Base-by-base conservation (phyloP, 148 eudicot species). In the Chenopodium album region DNA sequence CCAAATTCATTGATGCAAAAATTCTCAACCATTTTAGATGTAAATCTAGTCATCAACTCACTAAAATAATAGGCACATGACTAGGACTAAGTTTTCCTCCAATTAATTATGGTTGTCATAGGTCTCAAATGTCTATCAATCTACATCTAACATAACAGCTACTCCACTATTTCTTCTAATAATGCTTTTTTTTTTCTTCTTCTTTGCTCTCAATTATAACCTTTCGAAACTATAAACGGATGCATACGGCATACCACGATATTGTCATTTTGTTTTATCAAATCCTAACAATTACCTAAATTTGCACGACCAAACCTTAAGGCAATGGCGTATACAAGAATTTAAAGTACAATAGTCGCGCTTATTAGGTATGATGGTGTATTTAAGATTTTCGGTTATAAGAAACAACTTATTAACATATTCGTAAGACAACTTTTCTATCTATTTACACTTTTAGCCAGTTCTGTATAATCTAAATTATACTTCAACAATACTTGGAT, bases 61-160 rank as follows among this genome's bases (percentile, higher is more conserved):
- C 16, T 32, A n/a, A 71, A 62, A 73, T 10, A 80, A 71, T 72
- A 72, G 71, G 22, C 77, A 63, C 76, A 34, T 79, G 77, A 44
- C 56, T 41, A 71, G 23, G 46, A 4, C 5, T 47, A 66, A 16
- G 7, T 6, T 9, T 65, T 78, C 80, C 1, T 63, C 28, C 8
- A 67, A 63, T 44, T 64, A 77, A 77, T n/a, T n/a, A 32, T 44
- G 72, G 28, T 10, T 23, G 12, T 74, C 62, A 28, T 60, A 41
- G 80, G 62, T 63, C 41, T 14, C 17, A 66, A 64, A 78, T 78
- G 80, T 78, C 73, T 44, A 48, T 65, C 80, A 67, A 66, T 78
- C 73, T 19, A 78, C 80, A 66, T 78, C 73, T 65, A 78, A 60
- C 34, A 74, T 26, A 23, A 74, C 77, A 74, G 22, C 63, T 74